A percentile compares a stretch with the other conserved stretches of the same genome.
phyloP scores from a whole-genome alignment of 768 basidiomycete species.

The Vishniacozyma victoriae region DNA sequence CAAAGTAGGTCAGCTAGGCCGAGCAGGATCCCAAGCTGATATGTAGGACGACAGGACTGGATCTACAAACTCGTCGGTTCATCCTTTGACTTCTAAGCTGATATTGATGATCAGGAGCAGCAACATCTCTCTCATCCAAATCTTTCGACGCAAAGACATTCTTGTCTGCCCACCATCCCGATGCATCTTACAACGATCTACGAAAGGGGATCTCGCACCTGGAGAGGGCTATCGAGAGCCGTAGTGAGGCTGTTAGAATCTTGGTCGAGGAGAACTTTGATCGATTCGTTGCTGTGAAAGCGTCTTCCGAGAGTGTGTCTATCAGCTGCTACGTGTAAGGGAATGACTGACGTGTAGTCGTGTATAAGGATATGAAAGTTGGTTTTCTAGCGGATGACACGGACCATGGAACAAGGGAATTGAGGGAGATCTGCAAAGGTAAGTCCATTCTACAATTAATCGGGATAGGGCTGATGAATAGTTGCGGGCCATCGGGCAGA shows the following conservation, averaged over 20 bases:
- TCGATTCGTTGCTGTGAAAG: slow-evolving; percentile 93
- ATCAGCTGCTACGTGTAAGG: not conserved
- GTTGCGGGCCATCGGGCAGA: slow-evolving; percentile 89
- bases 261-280: slow-evolving; percentile 98
- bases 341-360: slow-evolving; percentile 55
- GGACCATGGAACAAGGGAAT: slow-evolving; percentile 74
- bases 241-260: slow-evolving; percentile 88
- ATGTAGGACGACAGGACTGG: slow-evolving; percentile 61
- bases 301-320: slow-evolving; percentile 77
- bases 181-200: slow-evolving; percentile 89
- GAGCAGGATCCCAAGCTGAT: slow-evolving; percentile 5
- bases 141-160: slow-evolving; percentile 94
- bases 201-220: slow-evolving; percentile 69
- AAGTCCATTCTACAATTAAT: slow-evolving; percentile 23
- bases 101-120: slow-evolving; percentile 55
- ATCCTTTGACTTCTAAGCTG: not conserved
- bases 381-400: slow-evolving; percentile 68
- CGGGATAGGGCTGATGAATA: slow-evolving; percentile 42
- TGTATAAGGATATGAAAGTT: slow-evolving; percentile 89
- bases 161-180: slow-evolving; percentile 82
- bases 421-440: slow-evolving; percentile 84
- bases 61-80: slow-evolving; percentile 52
- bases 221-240: slow-evolving; percentile 72
- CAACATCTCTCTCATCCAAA: slow-evolving; percentile 81
- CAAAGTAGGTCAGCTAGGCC: slow-evolving; percentile 45